Evolutionary conservation across 192 early-diverging fungal species (phyloP).

Genomic region (Haplosporangium gracile): DNA sequence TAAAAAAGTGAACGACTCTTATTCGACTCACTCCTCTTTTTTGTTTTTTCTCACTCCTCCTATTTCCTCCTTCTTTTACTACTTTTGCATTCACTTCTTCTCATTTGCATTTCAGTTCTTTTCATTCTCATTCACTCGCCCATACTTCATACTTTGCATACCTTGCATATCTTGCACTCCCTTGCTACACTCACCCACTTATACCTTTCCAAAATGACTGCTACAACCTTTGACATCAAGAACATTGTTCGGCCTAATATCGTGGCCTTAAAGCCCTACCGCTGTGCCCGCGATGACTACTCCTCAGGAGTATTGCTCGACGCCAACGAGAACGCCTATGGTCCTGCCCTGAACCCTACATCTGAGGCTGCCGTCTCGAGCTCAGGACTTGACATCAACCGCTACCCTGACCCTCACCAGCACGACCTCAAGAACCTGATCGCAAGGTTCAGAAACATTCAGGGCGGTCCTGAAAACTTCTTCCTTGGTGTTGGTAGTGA

Average conservation of each 20-base stretch:
- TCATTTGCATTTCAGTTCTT: background rate
- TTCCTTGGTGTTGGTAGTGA: slow-evolving; percentile 98
- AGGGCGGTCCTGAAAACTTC: slow-evolving; percentile 72
- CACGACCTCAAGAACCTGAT: slow-evolving; percentile 84
- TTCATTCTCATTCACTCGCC: slow-evolving; percentile 6
- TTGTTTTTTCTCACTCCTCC: background rate
- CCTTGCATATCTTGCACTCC: background rate
- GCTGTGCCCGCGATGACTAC: slow-evolving; percentile 99
- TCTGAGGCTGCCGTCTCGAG: slow-evolving; percentile 47
- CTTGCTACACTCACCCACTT: background rate
- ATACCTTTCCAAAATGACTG: slow-evolving; percentile 17
- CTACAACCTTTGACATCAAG: slow-evolving; percentile 66
- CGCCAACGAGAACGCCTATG: slow-evolving; percentile 98
- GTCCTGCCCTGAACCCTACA: slow-evolving; percentile 60
- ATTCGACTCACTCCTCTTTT: background rate
- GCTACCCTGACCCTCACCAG: slow-evolving; percentile 98
- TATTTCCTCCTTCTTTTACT: background rate
- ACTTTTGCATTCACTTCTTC: background rate
- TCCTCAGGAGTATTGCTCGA: slow-evolving; percentile 94
- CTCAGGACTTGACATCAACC: slow-evolving; percentile 73
- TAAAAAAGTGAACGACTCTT: background rate
- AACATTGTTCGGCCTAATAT: slow-evolving; percentile 87
- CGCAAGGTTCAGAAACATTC: slow-evolving; percentile 77
- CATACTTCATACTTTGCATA: background rate
- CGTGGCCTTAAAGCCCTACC: slow-evolving; percentile 87